Conservation (phyloP, 176 grass and related monocot species). For the Guadua angustifolia region DNA sequence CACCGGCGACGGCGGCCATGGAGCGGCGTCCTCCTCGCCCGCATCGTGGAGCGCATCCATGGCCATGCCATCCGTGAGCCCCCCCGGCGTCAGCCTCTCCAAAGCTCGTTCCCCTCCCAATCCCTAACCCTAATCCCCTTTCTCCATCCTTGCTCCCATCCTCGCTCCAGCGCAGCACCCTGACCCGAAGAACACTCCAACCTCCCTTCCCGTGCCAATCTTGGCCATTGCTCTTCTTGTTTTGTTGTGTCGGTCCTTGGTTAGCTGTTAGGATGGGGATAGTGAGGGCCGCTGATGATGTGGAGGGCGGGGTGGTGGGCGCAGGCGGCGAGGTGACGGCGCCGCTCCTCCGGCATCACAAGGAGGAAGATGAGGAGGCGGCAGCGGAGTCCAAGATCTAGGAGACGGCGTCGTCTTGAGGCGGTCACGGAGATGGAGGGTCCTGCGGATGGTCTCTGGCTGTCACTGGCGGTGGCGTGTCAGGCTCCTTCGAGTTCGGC, state of each 20-base stretch:
- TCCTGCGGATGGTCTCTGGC: constrained; percentile 60
- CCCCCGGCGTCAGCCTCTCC: no score
- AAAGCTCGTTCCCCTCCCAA: no score
- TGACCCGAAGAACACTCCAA: not conserved
- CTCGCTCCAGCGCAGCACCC: no score
- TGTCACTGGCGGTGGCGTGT: constrained; percentile 70
- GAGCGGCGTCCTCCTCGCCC: no score
- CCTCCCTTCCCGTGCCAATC: constrained; percentile 6
- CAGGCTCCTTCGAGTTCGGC: constrained; percentile 85
- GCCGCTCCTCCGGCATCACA: constrained; percentile 31
- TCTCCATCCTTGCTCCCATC: no score
- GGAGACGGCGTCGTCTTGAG: not conserved
- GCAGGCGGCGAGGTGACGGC: constrained; percentile 18
- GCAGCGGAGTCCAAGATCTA: constrained; percentile 29
- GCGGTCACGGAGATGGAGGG: not conserved
- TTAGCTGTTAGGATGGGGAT: constrained; percentile 25
- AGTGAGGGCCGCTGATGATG: constrained; percentile 28
- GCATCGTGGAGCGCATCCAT: no score
- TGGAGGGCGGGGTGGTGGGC: constrained; percentile 26
- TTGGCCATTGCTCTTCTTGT: not conserved
- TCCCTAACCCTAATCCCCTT: no score
- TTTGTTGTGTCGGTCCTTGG: not conserved
- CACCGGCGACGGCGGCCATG: no score
- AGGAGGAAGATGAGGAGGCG: not conserved
- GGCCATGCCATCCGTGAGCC: no score